These are phyloP conservation scores for Lactarius indigo DNA, from an alignment of 768 basidiomycete genomes.

Conservation along the genomic window DNA sequence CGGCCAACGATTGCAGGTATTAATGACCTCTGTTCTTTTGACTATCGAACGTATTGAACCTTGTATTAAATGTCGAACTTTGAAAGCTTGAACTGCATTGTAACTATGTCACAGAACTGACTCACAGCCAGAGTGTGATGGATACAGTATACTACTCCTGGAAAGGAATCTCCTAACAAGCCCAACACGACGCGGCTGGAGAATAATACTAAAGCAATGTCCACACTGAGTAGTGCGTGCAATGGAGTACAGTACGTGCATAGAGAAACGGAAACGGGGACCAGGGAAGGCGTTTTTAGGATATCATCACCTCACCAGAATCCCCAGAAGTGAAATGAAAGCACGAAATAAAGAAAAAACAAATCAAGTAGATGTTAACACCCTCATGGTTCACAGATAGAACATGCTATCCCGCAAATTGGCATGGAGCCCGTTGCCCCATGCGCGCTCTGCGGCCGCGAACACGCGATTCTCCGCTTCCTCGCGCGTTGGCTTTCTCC, in stretches of 20 bases:
- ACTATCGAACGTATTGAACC: too few relatives aligned
- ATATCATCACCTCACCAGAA: background rate
- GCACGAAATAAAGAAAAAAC: background rate
- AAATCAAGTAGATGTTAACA: background rate
- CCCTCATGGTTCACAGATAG: constrained; percentile 50
- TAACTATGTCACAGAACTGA: too few relatives aligned
- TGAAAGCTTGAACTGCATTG: too few relatives aligned
- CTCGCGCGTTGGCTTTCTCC: constrained; percentile 33
- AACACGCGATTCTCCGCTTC: constrained; percentile 30
- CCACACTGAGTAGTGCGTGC: background rate
- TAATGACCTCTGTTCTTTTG: too few relatives aligned
- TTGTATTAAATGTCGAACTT: too few relatives aligned
- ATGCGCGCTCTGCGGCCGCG: constrained; percentile 40
- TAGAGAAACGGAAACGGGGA: background rate
- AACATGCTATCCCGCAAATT: constrained; percentile 68
- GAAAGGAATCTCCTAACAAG: background rate
- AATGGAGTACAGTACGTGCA: background rate
- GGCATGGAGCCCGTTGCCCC: constrained; percentile 42
- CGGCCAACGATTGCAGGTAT: too few relatives aligned
- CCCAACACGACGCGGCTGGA: background rate
- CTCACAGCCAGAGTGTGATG: too few relatives aligned
- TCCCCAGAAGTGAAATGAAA: background rate
- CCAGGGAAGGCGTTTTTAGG: background rate
- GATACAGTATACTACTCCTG: background rate
- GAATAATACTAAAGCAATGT: background rate